Conservation (phyloP, 208 protist genomes). For the Tritrichomonas musculus region DNA sequence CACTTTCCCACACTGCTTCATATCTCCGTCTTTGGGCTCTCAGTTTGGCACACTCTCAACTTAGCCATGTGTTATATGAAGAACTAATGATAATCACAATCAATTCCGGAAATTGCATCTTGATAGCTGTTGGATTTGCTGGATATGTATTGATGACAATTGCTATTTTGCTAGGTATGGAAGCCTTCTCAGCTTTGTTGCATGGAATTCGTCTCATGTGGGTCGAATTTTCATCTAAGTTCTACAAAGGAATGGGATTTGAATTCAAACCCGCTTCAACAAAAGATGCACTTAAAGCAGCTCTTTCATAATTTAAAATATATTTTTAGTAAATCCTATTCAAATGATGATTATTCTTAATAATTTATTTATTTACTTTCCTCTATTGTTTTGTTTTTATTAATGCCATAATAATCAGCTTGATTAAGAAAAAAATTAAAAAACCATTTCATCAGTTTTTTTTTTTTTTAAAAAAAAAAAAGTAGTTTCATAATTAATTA, state of each 20-base stretch:
- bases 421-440: too few relatives aligned
- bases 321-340: too few relatives aligned
- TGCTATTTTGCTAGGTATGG: slow-evolving; percentile 92
- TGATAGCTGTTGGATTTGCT: slow-evolving; percentile 73
- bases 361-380: too few relatives aligned
- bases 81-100: neutral
- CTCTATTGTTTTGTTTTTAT: too few relatives aligned
- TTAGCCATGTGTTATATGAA: neutral
- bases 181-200: slow-evolving; percentile 94
- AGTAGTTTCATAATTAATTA: too few relatives aligned
- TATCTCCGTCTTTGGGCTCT: slow-evolving; percentile 99
- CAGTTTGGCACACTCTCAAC: slow-evolving; percentile 88
- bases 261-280: slow-evolving; percentile 25
- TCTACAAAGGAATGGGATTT: slow-evolving; percentile 22
- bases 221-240: slow-evolving; percentile 61
- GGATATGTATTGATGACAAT: slow-evolving; percentile 83
- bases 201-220: slow-evolving; percentile 87
- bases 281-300: neutral
- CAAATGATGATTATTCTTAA: too few relatives aligned
- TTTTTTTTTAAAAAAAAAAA: too few relatives aligned
- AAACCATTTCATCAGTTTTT: too few relatives aligned
- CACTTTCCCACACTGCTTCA: slow-evolving; percentile 98
- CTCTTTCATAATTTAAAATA: too few relatives aligned
- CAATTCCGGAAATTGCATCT: slow-evolving; percentile 40
- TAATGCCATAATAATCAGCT: too few relatives aligned